phyloP scores from a whole-genome alignment of 352 stramenopile species.

The Globisporangium perplexum region DNA sequence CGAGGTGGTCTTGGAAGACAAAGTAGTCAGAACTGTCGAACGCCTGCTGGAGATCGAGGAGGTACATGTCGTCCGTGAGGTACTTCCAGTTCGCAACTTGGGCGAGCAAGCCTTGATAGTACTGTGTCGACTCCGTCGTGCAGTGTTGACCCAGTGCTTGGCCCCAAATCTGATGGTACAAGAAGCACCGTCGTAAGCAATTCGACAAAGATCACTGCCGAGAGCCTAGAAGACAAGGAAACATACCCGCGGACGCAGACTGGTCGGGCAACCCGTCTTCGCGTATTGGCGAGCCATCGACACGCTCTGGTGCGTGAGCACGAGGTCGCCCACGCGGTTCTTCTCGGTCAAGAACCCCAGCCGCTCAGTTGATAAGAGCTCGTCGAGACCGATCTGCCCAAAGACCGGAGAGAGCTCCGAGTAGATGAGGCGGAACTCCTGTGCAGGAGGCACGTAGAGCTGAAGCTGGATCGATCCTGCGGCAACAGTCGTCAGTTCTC shows the following conservation, averaged over 20 bases:
- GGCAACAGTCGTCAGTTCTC: not conserved
- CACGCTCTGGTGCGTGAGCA: slow-evolving; percentile 52
- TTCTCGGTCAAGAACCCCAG: slow-evolving; percentile 58
- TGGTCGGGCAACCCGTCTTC: slow-evolving; percentile 64
- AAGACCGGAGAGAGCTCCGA: slow-evolving; percentile 39
- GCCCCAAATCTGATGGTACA: slow-evolving; percentile 35
- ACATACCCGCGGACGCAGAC: slow-evolving; percentile 42
- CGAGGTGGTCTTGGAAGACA: slow-evolving; percentile 73
- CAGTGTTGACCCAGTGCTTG: slow-evolving; percentile 38
- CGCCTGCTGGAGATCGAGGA: slow-evolving; percentile 73
- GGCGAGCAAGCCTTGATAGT: slow-evolving; percentile 44
- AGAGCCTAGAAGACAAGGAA: not conserved
- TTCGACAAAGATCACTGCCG: not conserved
- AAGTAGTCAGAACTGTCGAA: slow-evolving; percentile 79
- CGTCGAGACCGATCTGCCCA: slow-evolving; percentile 64
- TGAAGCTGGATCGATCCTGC: slow-evolving; percentile 59
- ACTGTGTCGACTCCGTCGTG: slow-evolving; percentile 23
- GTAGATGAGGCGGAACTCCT: slow-evolving; percentile 40
- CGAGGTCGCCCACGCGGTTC: slow-evolving; percentile 55
- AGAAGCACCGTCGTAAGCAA: not conserved
- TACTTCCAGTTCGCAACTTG: slow-evolving; percentile 35
- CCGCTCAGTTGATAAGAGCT: slow-evolving; percentile 47
- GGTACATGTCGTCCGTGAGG: slow-evolving; percentile 74
- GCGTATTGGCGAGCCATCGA: slow-evolving; percentile 73
- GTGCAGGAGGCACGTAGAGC: slow-evolving; percentile 32